These are phyloP conservation scores for Apophysomyces ossiformis DNA, from an alignment of 371 early-diverging fungal species.

Conservation along the genomic window DNA sequence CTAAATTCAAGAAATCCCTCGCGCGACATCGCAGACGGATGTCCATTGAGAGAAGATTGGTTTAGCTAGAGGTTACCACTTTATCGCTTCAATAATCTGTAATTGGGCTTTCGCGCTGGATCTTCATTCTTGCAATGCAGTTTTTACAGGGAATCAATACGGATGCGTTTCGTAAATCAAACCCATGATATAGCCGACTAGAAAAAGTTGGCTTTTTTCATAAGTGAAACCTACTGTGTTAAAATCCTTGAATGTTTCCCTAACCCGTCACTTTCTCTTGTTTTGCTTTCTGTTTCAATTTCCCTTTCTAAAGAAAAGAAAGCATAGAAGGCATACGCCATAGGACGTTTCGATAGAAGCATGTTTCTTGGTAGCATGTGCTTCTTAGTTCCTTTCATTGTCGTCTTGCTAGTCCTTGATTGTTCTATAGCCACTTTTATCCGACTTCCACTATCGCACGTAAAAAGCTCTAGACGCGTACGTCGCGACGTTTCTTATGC, in stretches of 20 bases:
- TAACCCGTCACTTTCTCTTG: not conserved
- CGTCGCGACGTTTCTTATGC: not conserved
- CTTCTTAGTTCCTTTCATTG: not conserved
- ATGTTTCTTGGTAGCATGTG: not conserved
- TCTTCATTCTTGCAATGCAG: not conserved
- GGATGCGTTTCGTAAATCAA: not conserved
- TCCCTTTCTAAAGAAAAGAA: not conserved
- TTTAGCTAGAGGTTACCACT: no score
- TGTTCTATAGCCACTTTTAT: not conserved
- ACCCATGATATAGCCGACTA: not conserved
- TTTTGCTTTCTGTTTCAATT: not conserved
- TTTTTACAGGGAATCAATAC: not conserved
- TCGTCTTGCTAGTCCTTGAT: not conserved
- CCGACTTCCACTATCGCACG: not conserved
- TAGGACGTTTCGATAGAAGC: not conserved
- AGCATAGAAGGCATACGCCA: no score
- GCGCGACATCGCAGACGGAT: no score
- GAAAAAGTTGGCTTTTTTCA: not conserved
- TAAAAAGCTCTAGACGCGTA: not conserved
- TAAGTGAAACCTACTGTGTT: not conserved
- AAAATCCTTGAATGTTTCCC: not conserved
- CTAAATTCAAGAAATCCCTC: no score
- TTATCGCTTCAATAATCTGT: no score
- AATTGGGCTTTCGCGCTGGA: no score
- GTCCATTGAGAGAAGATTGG: no score